Evolutionary conservation across 2,329 filamentous ascomycete genomes (phyloP).

Genomic region (Fusarium papillatum): DNA sequence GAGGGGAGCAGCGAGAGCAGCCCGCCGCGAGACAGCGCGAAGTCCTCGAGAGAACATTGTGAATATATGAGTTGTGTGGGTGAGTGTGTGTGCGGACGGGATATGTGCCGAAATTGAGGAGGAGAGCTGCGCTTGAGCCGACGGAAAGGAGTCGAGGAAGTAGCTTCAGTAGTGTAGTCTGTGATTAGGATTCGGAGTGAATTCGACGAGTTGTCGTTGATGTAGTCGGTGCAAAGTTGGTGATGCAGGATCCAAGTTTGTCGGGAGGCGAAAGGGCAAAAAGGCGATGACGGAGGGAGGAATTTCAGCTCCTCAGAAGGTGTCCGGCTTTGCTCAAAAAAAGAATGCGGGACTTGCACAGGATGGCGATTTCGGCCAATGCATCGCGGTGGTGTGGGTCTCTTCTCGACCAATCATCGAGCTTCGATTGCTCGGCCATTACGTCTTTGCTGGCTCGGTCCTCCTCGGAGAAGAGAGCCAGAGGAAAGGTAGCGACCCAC

Average conservation of each 20-base stretch:
- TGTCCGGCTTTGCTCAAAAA: conserved; percentile 42
- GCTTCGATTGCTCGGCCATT: conserved; percentile 48
- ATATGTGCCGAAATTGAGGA: conserved; percentile 8
- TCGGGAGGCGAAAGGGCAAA: conserved; percentile 37
- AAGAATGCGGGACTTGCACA: conserved; percentile 47
- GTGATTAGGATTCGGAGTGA: conserved; percentile 20
- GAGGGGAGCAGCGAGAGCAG: conserved; percentile 56
- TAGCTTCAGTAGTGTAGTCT: not conserved
- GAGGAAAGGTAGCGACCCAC: conserved; percentile 24
- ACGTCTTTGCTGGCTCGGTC: conserved; percentile 46
- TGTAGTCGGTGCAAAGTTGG: conserved; percentile 16
- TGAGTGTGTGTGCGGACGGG: conserved; percentile 1
- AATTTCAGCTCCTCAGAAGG: conserved; percentile 30
- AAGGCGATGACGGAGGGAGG: conserved; percentile 40
- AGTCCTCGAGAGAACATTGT: conserved; percentile 64
- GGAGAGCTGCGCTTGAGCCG: conserved; percentile 14
- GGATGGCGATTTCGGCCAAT: conserved; percentile 48
- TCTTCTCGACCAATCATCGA: conserved; percentile 29
- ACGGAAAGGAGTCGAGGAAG: conserved; percentile 10
- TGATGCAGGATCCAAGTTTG: conserved; percentile 29
- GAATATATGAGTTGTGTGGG: conserved; percentile 22
- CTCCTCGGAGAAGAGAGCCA: conserved; percentile 45
- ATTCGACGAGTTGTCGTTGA: conserved; percentile 4
- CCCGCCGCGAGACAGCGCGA: conserved; percentile 58
- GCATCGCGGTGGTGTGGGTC: conserved; percentile 38